These are phyloP conservation scores for Phytophthora tubulina DNA, from an alignment of 352 stramenopile species.

Conservation along the genomic window DNA sequence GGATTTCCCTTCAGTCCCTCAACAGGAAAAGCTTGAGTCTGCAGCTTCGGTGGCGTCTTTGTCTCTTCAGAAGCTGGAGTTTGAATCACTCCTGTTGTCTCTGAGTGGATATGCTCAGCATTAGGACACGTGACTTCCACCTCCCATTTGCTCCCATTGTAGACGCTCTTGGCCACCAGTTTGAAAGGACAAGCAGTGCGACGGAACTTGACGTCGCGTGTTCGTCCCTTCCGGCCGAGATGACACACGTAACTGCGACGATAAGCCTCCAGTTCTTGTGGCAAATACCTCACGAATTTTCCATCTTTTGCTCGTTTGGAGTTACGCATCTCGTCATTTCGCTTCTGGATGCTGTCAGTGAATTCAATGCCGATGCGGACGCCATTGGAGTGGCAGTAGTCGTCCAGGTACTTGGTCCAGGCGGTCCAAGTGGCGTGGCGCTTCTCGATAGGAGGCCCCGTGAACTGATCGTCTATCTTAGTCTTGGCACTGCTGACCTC, in stretches of 20 bases:
- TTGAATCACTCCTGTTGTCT: neutral
- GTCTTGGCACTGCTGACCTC: neutral
- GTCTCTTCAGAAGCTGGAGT: neutral
- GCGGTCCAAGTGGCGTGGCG: conserved; percentile 13
- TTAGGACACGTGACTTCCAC: conserved; percentile 15
- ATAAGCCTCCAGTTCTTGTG: conserved; percentile 14
- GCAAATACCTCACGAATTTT: conserved; percentile 11
- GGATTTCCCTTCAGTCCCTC: conserved; percentile 3
- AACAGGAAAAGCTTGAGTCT: neutral
- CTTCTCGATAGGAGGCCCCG: conserved; percentile 7
- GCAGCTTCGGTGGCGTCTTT: neutral
- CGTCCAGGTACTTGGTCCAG: conserved; percentile 18
- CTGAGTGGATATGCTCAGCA: conserved; percentile 9
- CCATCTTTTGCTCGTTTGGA: conserved; percentile 18
- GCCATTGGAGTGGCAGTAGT: conserved; percentile 8
- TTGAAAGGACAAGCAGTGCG: conserved; percentile 20
- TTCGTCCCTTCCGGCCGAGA: conserved; percentile 17
- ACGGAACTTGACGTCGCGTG: conserved; percentile 18
- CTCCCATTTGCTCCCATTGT: conserved; percentile 7
- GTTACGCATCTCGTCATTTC: conserved; percentile 19
- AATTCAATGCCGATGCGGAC: conserved; percentile 21
- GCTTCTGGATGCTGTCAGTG: conserved; percentile 21
- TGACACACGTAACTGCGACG: conserved; percentile 24
- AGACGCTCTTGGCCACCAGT: conserved; percentile 16
- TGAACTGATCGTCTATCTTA: neutral